Base-by-base conservation (phyloP, 2,329 filamentous ascomycete genomes). In the Arthrobotrys entomopaga region DNA sequence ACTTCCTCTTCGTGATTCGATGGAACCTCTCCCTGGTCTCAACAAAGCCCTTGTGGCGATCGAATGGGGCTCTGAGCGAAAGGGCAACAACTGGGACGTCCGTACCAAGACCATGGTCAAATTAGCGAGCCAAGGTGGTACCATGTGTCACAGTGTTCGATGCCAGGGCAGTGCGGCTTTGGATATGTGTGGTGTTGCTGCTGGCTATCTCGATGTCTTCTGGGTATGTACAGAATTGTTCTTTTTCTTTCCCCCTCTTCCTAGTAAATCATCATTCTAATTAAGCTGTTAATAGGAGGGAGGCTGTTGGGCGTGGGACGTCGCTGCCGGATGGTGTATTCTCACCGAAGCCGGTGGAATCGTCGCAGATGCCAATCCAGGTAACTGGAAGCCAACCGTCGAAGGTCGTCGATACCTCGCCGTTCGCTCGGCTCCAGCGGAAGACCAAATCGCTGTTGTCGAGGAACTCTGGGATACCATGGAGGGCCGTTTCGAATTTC, bases 251-350 rank as follows among this genome's bases (percentile, higher is more conserved):
- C 34, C 34, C 48, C n/a, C 20, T 15, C 40, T 48, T 43, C 34
- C 22, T 56, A 22, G 3, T 29, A 22, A 5, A 46, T 38, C 10
- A 26, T 26, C 42, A 52, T 65, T 40, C 66, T 78, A 75, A 77
- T 50, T 78, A 73, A 77, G 48, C 10, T 58, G 6, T 7, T 38
- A 22, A 34, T 54, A 78, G 77, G 91, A 94, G 82, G 90, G 89
- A 42, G 91, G 91, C 0, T 92, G 90, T 81, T 94, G 90, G 87
- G 90, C 91, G 1, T 94, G 91, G 91, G 91, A 94, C 80, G 91
- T 94, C 1, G 91, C 90, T 79, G 91, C 91, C 3, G 91, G 89
- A 0, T 93, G 91, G 91, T 88, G 89, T 69, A 89, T 94, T 73
- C 82, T 94, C 24, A 82, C 83, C 29, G 91, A 94, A 83, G 90